Evolutionary conservation across 306 rosid genomes (phyloP), one percentile per base, ranked within the genome.

Genomic region (Parietaria judaica): DNA sequence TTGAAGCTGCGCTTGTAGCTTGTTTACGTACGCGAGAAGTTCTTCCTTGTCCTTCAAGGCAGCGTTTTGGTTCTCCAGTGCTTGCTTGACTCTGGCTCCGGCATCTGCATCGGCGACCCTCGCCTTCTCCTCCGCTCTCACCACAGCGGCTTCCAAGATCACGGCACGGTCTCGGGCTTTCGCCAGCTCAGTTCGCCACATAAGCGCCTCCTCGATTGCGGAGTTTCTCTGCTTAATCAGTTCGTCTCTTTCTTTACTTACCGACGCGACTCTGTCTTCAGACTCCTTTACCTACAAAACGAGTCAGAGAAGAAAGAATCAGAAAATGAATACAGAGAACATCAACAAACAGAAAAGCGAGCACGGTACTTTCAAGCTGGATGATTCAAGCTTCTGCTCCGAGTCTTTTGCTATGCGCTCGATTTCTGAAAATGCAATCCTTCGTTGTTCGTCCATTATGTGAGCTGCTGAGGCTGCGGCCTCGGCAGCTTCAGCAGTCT

Each of bases 401-500:
- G 76, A 89, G 31, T 81, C 84, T 70, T 79, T 78, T 68, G 52
- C 78, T 68, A 94, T 62, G 62, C 87, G 81, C 68, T 89, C 95
- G 59, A 94, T 70, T 81, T 86, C 90, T 66, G 80, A 82, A 69
- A 82, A 86, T 17, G 72, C 89, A 69, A 88, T 81, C 79, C 80
- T 80, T 75, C 99, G 54, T 51, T 94, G 99, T 61, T 94, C 96
- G 67, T 89, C 97, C 77, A 94, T 84, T 11, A 79, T 86, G 78
- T 84, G 83, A 58, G 97, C 99, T 61, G 99, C 97, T 67, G 94
- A 83, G 67, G 97, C 99, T 65, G 99, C 99, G 36, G 94, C 95
- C 86, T 94, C 99, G 2, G 99, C 97, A 71, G 99, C 96, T 67
- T 88, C 99, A 43, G 99, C 99, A 44, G 97, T 94, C 79, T 94